Percentiles rank a stretch among this genome's conserved stretches.
These are phyloP conservation scores for Cryphonectria carpinicola DNA, from an alignment of 2,329 filamentous ascomycete genomes.

Conservation along the genomic window DNA sequence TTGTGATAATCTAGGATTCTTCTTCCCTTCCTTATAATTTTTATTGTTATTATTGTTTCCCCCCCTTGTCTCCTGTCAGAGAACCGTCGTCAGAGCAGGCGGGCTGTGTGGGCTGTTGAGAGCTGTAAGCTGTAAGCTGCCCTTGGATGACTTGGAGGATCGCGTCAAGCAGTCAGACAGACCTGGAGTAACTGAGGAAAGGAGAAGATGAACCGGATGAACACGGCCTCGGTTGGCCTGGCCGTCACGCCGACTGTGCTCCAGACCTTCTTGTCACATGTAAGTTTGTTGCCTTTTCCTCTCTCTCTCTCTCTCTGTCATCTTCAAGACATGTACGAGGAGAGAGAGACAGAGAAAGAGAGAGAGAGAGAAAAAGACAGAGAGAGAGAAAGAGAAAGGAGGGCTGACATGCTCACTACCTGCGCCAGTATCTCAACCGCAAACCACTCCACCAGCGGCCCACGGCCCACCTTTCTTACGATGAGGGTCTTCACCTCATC, in stretches of 20 bases:
- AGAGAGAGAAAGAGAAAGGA: too few relatives aligned
- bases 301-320: not conserved
- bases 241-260: conserved; percentile 88
- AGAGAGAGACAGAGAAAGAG: not conserved
- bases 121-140: not conserved
- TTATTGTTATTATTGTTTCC: not conserved
- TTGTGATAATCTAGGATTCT: not conserved
- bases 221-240: conserved; percentile 78
- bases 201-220: conserved; percentile 58
- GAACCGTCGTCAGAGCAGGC: not conserved
- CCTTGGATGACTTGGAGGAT: not conserved
- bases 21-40: not conserved
- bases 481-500: conserved; percentile 87
- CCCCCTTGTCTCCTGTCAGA: not conserved
- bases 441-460: conserved; percentile 77
- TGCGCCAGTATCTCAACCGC: conserved; percentile 75
- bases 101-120: not conserved
- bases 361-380: not conserved
- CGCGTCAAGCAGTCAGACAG: too few relatives aligned
- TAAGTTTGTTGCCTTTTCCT: conserved; percentile 49
- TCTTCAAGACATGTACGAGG: not conserved
- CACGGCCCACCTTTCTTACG: conserved; percentile 89
- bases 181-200: not conserved
- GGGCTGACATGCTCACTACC: not conserved
- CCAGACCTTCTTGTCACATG: conserved; percentile 84